Evolutionary conservation across 805 yeast species (phyloP), one percentile per base, ranked within the genome.

Genomic region (Sungouiozyma ichnusensis): DNA sequence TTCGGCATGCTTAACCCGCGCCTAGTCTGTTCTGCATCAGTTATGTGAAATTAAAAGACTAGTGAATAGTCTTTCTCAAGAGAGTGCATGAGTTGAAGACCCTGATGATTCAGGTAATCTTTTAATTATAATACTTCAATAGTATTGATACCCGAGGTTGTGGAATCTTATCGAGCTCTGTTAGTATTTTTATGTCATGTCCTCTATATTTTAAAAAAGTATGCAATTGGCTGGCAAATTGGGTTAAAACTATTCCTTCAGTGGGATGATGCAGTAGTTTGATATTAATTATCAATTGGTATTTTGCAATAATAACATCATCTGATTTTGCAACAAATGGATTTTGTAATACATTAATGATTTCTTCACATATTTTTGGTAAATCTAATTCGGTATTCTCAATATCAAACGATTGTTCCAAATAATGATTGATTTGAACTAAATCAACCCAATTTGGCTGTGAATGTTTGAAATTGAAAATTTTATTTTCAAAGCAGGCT

Each of bases 301-400:
- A 38, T 31, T 18, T 41, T 32, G 49, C 47, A 18, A 51, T 43
- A 9, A 39, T 31, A 38, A 48, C 39, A 18, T 33, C 35, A 14
- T 41, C 44, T 15, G 49, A 34, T 16, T 46, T 47, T 9, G 40
- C 14, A 19, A 42, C 36, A 33, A 42, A 47, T 18, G 54, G 51
- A 39, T 44, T 48, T 20, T 44, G 37, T 16, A 52, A 33, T 4
- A 40, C 36, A n/a, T 41, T 39, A 13, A 36, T 34, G n/a, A 49
- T 39, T 34, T 37, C 32, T 19, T 38, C 35, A 2, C 41, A 34
- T 15, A 48, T 20, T 24, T 14, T 13, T 2, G 36, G 20, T 3
- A 40, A 16, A n/a, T 41, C 20, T 15, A 27, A 18, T 2, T 38
- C 38, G 4, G 31, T 14, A 9, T 33, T 27, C 7, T 35, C 29